Conservation (phyloP, 352 stramenopile genomes). For the Globisporangium megalacanthum region DNA sequence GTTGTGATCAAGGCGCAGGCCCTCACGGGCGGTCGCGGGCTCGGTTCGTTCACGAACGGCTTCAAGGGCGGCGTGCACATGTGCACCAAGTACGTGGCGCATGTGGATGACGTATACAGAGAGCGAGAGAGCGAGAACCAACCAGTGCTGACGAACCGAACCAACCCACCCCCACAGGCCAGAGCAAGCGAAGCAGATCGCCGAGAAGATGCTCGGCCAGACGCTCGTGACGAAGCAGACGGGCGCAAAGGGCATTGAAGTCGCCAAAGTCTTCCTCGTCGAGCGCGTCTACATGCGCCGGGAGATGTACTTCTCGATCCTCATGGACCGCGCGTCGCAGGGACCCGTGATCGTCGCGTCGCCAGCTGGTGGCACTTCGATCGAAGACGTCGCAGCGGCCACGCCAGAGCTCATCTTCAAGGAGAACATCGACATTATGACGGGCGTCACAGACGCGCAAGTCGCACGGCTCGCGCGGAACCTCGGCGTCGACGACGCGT, state of each 20-base stretch:
- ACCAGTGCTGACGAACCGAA: too few species aligned
- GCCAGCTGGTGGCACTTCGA: slow-evolving; percentile 91
- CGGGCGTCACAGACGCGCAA: slow-evolving; percentile 85
- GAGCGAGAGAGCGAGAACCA: not conserved
- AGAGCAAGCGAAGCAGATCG: slow-evolving; percentile 73
- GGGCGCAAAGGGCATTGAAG: slow-evolving; percentile 79
- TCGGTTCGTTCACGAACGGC: slow-evolving; percentile 96
- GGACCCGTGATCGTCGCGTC: slow-evolving; percentile 96
- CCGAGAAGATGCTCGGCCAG: slow-evolving; percentile 90
- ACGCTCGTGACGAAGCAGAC: slow-evolving; percentile 97
- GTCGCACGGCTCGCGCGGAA: slow-evolving; percentile 65
- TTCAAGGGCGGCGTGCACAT: slow-evolving; percentile 98
- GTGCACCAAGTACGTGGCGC: slow-evolving; percentile 66
- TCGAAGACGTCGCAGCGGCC: slow-evolving; percentile 95
- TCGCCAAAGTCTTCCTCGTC: slow-evolving; percentile 90
- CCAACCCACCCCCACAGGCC: slow-evolving; percentile 20
- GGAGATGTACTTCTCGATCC: slow-evolving; percentile 98
- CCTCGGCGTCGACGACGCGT: slow-evolving; percentile 52
- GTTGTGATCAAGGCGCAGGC: slow-evolving; percentile 97
- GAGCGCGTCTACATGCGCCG: slow-evolving; percentile 91
- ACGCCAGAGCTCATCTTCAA: slow-evolving; percentile 94
- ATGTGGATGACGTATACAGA: not conserved
- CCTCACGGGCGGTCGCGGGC: slow-evolving; percentile 92
- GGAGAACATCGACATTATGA: slow-evolving; percentile 93
- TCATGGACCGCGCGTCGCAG: slow-evolving; percentile 95